Base-by-base conservation (phyloP, 371 early-diverging fungal genomes). In the Entomophthora muscae region DNA sequence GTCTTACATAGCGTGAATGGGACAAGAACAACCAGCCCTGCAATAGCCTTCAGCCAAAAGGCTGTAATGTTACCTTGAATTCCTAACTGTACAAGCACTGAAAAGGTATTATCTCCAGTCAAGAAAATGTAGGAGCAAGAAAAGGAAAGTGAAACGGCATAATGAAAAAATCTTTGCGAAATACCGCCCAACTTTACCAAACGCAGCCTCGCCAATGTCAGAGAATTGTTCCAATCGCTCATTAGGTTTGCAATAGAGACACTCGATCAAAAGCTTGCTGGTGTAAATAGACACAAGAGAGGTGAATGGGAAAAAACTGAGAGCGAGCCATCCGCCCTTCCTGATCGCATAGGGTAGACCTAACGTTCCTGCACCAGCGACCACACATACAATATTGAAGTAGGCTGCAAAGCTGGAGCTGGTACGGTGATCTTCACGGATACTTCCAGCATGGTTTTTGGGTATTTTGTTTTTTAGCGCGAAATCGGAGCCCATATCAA, bases 331-430 rank as follows among this genome's bases (percentile, higher is more conserved):
- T 13, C 92, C 92, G 57, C 87, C 83, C 63, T 85, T 81, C 23
- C 72, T 78, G 22, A 93, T 72, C 24, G 90, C 86, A 61, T 79
- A 85, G 24, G 91, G 89, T 21, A 93, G 75, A 61, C 89, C 88
- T 3, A 91, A 74, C 12, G 89, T 82, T 27, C 93, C 93, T 12
- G 88, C 85, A 32, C 93, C 93, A 1, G 89, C 89, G 21, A 89
- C 79, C 1, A 90, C 85, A 74, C 90, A 86, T 17, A 85, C 83
- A 12, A 85, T 73, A 67, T 81, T 85, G 52, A 79, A 75, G 62
- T 78, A 81, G 12, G 81, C 77, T 22, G 70, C 76, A 53, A 75
- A 70, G 69, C 69, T 69, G 59, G 71, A 63, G 23, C 62, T 52
- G 31, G 59, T 58, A 21, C 59, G 21, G 21, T 31, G 24, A 32